A percentile compares a stretch with the other conserved stretches of the same genome.
Evolutionary conservation across 2,329 filamentous ascomycete species (phyloP).

Genomic region (Fusarium robinianum): DNA sequence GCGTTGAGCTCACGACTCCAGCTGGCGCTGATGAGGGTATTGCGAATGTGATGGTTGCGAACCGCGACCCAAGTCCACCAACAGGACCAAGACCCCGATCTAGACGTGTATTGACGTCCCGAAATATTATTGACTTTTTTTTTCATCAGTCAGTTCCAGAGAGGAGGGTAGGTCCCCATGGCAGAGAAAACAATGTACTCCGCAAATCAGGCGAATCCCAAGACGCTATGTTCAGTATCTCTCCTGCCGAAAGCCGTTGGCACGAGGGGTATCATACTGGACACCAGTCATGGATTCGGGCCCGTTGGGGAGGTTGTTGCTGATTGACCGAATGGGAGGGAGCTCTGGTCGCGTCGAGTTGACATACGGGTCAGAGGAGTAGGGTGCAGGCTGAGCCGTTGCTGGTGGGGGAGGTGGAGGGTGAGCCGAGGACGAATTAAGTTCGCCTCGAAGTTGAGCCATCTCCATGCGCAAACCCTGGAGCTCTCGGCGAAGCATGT

Average conservation of each 20-base stretch:
- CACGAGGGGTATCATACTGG: slow-evolving; percentile 59
- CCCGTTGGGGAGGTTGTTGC: slow-evolving; percentile 46
- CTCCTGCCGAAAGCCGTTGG: slow-evolving; percentile 53
- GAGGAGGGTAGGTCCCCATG: no score
- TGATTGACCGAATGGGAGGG: slow-evolving; percentile 60
- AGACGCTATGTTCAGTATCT: slow-evolving; percentile 36
- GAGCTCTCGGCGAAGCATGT: slow-evolving; percentile 55
- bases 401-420: slow-evolving; percentile 27
- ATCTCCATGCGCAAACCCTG: slow-evolving; percentile 53
- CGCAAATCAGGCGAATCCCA: background rate
- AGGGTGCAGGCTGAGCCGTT: slow-evolving; percentile 31
- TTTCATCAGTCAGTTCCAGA: slow-evolving; percentile 36
- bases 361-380: slow-evolving; percentile 40
- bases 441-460: slow-evolving; percentile 50
- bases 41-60: slow-evolving; percentile 11
- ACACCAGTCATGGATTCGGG: slow-evolving; percentile 70
- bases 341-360: slow-evolving; percentile 53
- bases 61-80: no score
- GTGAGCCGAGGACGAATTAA: slow-evolving; percentile 37
- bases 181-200: slow-evolving; percentile 22
- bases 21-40: slow-evolving; percentile 10
- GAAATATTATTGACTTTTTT: slow-evolving; percentile 33
- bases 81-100: no score
- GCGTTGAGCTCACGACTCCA: slow-evolving; percentile 22
- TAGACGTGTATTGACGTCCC: no score